These are phyloP conservation scores for Priceomyces fermenticarens DNA, from an alignment of 805 yeast species.

Conservation along the genomic window DNA sequence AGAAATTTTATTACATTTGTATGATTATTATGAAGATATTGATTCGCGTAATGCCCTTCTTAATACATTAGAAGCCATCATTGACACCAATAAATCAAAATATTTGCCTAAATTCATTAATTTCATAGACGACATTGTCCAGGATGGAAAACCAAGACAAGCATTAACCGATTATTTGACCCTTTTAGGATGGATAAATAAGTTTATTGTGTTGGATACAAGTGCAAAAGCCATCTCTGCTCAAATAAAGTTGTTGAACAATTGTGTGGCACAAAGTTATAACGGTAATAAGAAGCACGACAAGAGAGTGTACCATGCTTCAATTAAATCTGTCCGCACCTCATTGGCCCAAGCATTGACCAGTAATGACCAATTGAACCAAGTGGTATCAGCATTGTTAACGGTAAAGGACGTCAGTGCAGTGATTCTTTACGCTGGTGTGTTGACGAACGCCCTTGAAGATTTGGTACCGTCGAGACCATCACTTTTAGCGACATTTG, in stretches of 20 bases:
- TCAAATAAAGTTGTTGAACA: constrained; percentile 39
- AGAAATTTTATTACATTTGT: constrained; percentile 43
- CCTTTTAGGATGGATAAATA: constrained; percentile 56
- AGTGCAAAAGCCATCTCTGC: constrained; percentile 19
- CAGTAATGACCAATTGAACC: neutral
- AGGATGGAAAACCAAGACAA: constrained; percentile 23
- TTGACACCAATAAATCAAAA: constrained; percentile 23
- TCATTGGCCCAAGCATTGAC: constrained; percentile 12
- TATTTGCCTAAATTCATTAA: constrained; percentile 33
- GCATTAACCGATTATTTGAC: constrained; percentile 59
- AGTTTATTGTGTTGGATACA: constrained; percentile 21
- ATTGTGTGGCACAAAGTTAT: constrained; percentile 9
- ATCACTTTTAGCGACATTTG: constrained; percentile 14
- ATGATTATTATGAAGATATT: constrained; percentile 48
- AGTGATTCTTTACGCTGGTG: constrained; percentile 20
- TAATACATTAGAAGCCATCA: constrained; percentile 35
- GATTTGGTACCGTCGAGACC: constrained; percentile 25
- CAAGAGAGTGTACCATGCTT: constrained; percentile 25
- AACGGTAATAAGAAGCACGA: constrained; percentile 8
- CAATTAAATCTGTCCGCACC: constrained; percentile 27
- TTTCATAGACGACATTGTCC: constrained; percentile 34
- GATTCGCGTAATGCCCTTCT: constrained; percentile 44
- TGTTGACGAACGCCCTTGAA: constrained; percentile 18
- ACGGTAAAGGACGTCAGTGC: constrained; percentile 1
- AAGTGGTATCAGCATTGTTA: neutral